phyloP scores from a whole-genome alignment of 202 grass and related monocot species.

The Brachypodium distachyon region DNA sequence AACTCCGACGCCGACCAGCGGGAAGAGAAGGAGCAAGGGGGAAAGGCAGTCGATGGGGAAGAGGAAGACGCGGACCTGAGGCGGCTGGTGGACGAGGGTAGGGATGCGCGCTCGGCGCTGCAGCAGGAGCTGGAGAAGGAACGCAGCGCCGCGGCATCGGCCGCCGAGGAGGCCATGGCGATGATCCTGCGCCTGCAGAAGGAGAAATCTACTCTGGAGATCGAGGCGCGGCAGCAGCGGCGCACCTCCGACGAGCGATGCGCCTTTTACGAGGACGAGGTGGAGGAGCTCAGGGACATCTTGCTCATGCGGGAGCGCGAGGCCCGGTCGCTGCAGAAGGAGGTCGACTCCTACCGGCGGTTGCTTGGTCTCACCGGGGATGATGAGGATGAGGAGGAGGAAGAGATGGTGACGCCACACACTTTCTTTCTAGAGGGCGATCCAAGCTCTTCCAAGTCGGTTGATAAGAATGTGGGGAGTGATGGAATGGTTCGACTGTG shows the following conservation, averaged over 20 bases:
- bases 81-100: constrained; percentile 26
- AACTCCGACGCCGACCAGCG: not conserved
- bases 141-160: constrained; percentile 61
- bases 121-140: constrained; percentile 79
- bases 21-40: not conserved
- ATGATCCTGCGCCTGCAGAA: constrained; percentile 95
- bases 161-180: constrained; percentile 85
- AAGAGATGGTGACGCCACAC: constrained; percentile 19
- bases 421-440: constrained; percentile 3
- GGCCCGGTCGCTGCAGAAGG: constrained; percentile 44
- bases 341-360: constrained; percentile 61
- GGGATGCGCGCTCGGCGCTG: constrained; percentile 27
- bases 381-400: not conserved
- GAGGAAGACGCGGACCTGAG: constrained; percentile 2
- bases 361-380: constrained; percentile 20
- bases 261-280: constrained; percentile 68
- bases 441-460: constrained; percentile 19
- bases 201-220: constrained; percentile 71
- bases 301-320: constrained; percentile 69
- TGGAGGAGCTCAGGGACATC: constrained; percentile 78
- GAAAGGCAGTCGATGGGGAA: not conserved
- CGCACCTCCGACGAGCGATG: constrained; percentile 61
- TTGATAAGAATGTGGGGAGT: not conserved
- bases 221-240: constrained; percentile 63
- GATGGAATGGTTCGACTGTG: not conserved